Conservation (phyloP, 352 stramenopile species). For the Phytopythium cucurbitacearum region DNA sequence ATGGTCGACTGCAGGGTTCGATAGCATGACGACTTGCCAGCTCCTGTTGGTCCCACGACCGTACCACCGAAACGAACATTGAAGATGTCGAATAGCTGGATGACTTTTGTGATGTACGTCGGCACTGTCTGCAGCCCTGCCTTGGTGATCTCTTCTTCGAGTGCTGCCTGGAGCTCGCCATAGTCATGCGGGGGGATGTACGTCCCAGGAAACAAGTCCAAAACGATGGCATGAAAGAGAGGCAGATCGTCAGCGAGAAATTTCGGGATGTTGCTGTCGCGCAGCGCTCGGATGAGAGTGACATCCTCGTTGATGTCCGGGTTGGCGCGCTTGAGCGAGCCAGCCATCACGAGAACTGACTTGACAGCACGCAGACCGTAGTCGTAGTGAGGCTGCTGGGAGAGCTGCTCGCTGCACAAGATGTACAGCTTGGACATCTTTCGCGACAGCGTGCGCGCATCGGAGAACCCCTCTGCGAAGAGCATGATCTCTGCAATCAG, state of each 20-base stretch:
- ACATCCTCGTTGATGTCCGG: conserved; percentile 80
- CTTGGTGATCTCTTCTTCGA: conserved; percentile 57
- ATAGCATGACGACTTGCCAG: conserved; percentile 88
- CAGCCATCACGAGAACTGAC: conserved; percentile 91
- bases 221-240: conserved; percentile 90
- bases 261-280: conserved; percentile 94
- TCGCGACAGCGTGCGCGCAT: conserved; percentile 90
- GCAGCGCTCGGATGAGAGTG: conserved; percentile 85
- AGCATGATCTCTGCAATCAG: conserved; percentile 97
- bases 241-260: conserved; percentile 91
- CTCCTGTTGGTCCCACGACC: conserved; percentile 83
- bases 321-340: conserved; percentile 82
- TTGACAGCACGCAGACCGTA: conserved; percentile 93
- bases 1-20: conserved; percentile 83
- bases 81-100: conserved; percentile 94
- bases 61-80: conserved; percentile 92
- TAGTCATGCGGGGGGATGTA: conserved; percentile 86
- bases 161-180: conserved; percentile 63
- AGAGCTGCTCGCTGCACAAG: conserved; percentile 92
- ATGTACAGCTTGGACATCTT: conserved; percentile 96
- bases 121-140: conserved; percentile 58
- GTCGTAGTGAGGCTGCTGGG: conserved; percentile 93
- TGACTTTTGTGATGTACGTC: conserved; percentile 91
- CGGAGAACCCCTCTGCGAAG: conserved; percentile 94
- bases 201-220: conserved; percentile 88